These are phyloP conservation scores for Saccharomyces hybrid DNA, from an alignment of 1,139 yeast species.

Conservation along the genomic window DNA sequence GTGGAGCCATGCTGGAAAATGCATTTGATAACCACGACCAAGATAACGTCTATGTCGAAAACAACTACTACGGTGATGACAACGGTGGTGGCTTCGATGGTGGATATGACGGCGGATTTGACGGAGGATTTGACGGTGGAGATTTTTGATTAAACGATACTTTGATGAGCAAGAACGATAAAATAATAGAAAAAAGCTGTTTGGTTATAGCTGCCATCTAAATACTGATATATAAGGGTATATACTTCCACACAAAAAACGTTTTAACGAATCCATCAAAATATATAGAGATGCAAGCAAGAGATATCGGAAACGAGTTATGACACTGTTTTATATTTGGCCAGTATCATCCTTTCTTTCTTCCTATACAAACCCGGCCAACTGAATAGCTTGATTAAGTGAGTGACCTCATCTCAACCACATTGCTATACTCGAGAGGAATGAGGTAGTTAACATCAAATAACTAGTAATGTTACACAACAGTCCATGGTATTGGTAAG, in stretches of 20 bases:
- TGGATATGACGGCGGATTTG: conserved; percentile 11
- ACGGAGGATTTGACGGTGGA: conserved; percentile 15
- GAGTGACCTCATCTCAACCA: background rate
- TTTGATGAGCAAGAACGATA: background rate
- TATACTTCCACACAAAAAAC: background rate
- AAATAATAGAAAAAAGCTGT: background rate
- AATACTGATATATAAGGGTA: background rate
- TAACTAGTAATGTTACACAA: background rate
- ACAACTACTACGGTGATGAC: conserved; percentile 28
- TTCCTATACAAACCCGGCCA: background rate
- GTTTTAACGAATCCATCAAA: background rate
- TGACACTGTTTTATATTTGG: background rate
- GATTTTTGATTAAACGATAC: conserved; percentile 2
- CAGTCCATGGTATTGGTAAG: background rate
- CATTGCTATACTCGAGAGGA: background rate
- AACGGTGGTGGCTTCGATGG: conserved; percentile 21
- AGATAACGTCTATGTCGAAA: conserved; percentile 19
- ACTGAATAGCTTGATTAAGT: background rate
- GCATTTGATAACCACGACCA: conserved; percentile 16
- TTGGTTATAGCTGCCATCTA: background rate
- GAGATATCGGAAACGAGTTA: background rate
- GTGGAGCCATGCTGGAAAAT: conserved; percentile 53
- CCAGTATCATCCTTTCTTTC: background rate
- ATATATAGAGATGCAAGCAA: background rate
- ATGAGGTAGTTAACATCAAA: background rate